A percentile compares a stretch with the other conserved stretches of the same genome.
Conservation (phyloP, 2,329 filamentous ascomycete species). For the Tolypocladium sp. region DNA sequence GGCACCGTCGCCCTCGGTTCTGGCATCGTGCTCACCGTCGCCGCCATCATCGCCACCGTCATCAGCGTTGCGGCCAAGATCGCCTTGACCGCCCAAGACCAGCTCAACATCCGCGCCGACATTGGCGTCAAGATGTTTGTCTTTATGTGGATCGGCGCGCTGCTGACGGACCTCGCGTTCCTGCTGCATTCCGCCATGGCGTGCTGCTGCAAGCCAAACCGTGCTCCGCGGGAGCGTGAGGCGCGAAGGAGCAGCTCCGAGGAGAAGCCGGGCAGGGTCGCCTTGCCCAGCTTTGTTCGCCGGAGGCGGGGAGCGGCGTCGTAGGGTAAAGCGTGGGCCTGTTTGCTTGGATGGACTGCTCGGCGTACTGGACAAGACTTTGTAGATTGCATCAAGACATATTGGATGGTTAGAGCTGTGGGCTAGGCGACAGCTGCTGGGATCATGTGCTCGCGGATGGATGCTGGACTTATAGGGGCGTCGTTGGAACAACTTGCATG, state of each 20-base stretch:
- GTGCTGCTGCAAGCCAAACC: constrained; percentile 55
- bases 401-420: too few relatives aligned
- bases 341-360: neutral
- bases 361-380: neutral
- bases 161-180: constrained; percentile 59
- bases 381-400: neutral
- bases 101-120: constrained; percentile 66
- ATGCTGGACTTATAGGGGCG: too few relatives aligned
- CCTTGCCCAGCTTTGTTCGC: constrained; percentile 18
- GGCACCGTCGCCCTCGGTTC: constrained; percentile 59
- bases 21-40: constrained; percentile 58
- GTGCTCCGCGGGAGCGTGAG: constrained; percentile 4
- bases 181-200: constrained; percentile 66
- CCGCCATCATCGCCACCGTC: constrained; percentile 66
- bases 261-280: constrained; percentile 11
- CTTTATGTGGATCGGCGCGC: constrained; percentile 81
- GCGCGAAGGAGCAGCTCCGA: constrained; percentile 5
- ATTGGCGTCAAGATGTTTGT: constrained; percentile 69
- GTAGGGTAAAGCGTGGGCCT: neutral
- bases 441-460: too few relatives aligned
- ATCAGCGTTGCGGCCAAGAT: constrained; percentile 77
- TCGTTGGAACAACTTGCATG: neutral
- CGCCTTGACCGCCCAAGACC: constrained; percentile 60
- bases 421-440: neutral
- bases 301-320: constrained; percentile 13